Evolutionary conservation across 2,329 filamentous ascomycete genomes (phyloP), one percentile per base, ranked within the genome.

Genomic region (Fusarium papillatum): DNA sequence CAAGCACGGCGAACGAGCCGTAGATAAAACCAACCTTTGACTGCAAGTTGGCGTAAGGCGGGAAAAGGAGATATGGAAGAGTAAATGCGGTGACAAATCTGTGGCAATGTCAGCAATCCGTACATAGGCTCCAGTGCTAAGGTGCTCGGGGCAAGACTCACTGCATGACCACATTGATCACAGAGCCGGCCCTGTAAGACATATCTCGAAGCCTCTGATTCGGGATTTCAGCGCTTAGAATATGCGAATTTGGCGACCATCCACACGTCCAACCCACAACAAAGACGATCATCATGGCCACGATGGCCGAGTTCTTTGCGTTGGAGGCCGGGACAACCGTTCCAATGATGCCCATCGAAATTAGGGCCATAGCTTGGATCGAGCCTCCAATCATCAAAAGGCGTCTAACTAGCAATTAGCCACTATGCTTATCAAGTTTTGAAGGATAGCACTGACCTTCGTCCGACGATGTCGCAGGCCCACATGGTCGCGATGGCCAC

Each of bases 21-120:
- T 82, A 84, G 62, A 85, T 82, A 63, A 84, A 84, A 16, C 82
- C 83, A 5, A 84, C 80, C 66, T 83, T 84, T 16, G 81, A 77
- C 3, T 80, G 79, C 2, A 85, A 77, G 26, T 78, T 75, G 3
- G 82, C 83, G 46, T 83, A 83, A 9, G 81, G 80, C 8, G 76
- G 77, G 64, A 83, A 78, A 13, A 84, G 76, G 16, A 85, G 80
- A 70, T 85, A 85, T 0, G 84, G 85, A 11, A 84, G 79, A 14
- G 77, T 79, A 63, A 85, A 85, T 8, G 78, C 81, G 8, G 84
- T 80, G 11, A 80, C 73, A 65, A 79, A 80, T 17, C 84, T 80
- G 60, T 75, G 76, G 39, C 26, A 26, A 26, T 26, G 26, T 26
- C 26, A 26, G 26, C 26, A 26, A 26, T 26, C 26, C 26, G 26